phyloP scores from a whole-genome alignment of 805 yeast genomes.

The Candida montana region DNA sequence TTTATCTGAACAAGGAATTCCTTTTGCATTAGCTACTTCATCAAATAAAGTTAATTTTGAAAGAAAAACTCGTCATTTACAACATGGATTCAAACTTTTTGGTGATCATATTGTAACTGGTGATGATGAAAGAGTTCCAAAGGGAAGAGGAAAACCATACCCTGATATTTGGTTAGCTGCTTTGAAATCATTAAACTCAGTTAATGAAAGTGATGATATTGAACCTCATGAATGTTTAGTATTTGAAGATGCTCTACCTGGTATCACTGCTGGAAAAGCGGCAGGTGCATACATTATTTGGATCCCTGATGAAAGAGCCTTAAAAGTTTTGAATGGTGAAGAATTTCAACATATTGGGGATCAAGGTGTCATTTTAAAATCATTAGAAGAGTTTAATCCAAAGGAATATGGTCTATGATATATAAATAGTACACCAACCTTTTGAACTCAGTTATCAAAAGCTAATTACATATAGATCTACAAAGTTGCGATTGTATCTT shows the following conservation, averaged over 20 bases:
- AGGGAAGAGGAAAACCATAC: slow-evolving; percentile 86
- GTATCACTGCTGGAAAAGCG: slow-evolving; percentile 76
- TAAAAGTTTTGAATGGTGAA: slow-evolving; percentile 45
- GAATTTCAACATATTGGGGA: slow-evolving; percentile 46
- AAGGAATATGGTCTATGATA: slow-evolving; percentile 38
- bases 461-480: too few species aligned
- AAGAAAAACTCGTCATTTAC: slow-evolving; percentile 70
- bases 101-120: slow-evolving; percentile 73
- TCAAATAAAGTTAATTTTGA: slow-evolving; percentile 56
- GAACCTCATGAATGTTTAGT: slow-evolving; percentile 75
- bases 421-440: background rate
- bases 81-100: slow-evolving; percentile 59
- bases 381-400: slow-evolving; percentile 49
- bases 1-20: slow-evolving; percentile 49
- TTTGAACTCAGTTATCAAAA: too few species aligned
- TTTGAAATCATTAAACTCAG: slow-evolving; percentile 61
- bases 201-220: slow-evolving; percentile 52
- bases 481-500: too few species aligned
- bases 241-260: slow-evolving; percentile 95
- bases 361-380: slow-evolving; percentile 50
- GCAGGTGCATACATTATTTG: slow-evolving; percentile 87
- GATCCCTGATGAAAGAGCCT: slow-evolving; percentile 85
- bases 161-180: slow-evolving; percentile 94
- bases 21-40: slow-evolving; percentile 89
- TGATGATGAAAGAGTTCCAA: slow-evolving; percentile 77